Evolutionary conservation across 176 grass and related monocot genomes (phyloP).

Genomic region (Miscanthus lutarioriparius): DNA sequence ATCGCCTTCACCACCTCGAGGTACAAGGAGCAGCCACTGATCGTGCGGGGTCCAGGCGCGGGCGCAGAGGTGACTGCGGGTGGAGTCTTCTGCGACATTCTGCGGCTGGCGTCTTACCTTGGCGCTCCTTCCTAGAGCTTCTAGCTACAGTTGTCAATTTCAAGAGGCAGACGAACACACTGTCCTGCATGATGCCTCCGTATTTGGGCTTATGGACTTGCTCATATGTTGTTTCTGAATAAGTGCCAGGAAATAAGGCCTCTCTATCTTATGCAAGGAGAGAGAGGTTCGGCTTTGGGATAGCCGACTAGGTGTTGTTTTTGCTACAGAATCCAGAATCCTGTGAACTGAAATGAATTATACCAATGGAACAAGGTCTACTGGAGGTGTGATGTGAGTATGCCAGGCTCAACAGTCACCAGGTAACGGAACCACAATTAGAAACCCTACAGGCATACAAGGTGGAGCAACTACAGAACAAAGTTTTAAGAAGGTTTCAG

Average conservation of each 20-base stretch:
- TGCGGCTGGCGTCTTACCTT: slow-evolving; percentile 86
- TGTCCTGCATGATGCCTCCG: neutral
- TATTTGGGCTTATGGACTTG: neutral
- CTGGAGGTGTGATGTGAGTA: neutral
- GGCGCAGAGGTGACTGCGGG: slow-evolving; percentile 87
- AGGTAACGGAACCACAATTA: too few relatives aligned
- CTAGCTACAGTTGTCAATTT: neutral
- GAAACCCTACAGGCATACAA: too few relatives aligned
- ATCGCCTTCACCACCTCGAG: slow-evolving; percentile 92
- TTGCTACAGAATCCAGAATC: neutral
- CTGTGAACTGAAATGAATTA: neutral
- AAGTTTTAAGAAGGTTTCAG: too few relatives aligned
- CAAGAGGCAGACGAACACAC: neutral
- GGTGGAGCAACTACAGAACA: too few relatives aligned
- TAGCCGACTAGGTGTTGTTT: neutral
- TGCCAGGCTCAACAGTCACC: too few relatives aligned
- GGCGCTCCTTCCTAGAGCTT: slow-evolving; percentile 68
- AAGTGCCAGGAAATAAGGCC: slow-evolving; percentile 29
- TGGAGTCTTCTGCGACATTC: slow-evolving; percentile 87
- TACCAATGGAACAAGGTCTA: neutral
- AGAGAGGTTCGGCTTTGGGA: neutral
- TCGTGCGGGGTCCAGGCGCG: slow-evolving; percentile 80
- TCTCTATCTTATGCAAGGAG: neutral
- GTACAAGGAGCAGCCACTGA: slow-evolving; percentile 86
- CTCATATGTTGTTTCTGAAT: slow-evolving; percentile 25